Evolutionary conservation across 768 basidiomycete genomes (phyloP), one percentile per base, ranked within the genome.

Genomic region (Pleurotus sapidus): DNA sequence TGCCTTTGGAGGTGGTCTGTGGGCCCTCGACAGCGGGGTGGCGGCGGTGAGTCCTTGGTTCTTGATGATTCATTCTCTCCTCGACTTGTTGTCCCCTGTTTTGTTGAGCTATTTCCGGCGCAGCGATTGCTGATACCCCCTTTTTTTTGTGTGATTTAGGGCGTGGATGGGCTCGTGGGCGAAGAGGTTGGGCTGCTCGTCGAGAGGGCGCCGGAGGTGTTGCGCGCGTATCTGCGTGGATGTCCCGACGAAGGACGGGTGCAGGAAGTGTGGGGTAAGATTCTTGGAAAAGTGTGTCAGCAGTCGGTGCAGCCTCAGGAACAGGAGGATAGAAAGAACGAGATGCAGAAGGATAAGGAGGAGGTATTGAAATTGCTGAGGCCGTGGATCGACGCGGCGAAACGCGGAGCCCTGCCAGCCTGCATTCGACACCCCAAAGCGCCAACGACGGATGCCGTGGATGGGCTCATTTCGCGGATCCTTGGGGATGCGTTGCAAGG

Each of bases 161-260:
- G 68, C 37, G 64, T 83, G 9, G 86, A 89, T 60, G 62, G 61
- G 3, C 67, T 83, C 5, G 65, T 83, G 15, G 55, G 62, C 3
- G 56, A 68, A 14, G 68, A 83, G 55, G 67, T 78, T 1, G 67
- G 71, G 47, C 63, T 62, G 3, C 67, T 87, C 15, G 62, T 86
- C 54, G 65, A 57, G 4, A 59, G 68, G 1, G 77, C 77, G 1
- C 77, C 81, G 0, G 49, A 70, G 1, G 69, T 87, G 0, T 67
- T 88, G 4, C 67, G 82, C 3, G 70, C 77, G 0, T 90, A 89
- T 60, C 71, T 91, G 20, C 59, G 68, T 7, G 67, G 79, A 60
- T 74, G 83, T 4, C 70, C 74, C 17, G 61, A 68, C 8, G 66
- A 75, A n/a, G 46, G 40, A 2, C 68, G 61, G 5, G 67, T 72